phyloP scores from a whole-genome alignment of 1,284 basidiomycete genomes.

The Austroboletus niveus region DNA sequence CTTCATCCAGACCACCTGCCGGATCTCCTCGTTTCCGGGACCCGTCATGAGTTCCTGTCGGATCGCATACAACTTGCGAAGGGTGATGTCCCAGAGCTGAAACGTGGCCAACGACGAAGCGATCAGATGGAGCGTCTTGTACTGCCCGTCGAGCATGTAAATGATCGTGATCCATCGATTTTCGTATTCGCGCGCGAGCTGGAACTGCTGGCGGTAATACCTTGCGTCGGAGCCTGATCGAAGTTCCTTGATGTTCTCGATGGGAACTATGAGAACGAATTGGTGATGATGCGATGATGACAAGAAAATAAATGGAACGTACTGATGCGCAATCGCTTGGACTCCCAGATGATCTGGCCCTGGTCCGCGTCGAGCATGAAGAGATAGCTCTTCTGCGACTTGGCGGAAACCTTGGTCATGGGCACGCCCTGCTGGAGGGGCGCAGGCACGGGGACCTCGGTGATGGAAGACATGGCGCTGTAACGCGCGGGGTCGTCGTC shows the following conservation, averaged over 20 bases:
- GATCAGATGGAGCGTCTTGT: conserved; percentile 92
- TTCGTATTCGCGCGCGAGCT: conserved; percentile 59
- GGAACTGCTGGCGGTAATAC: conserved; percentile 78
- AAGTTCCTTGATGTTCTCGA: conserved; percentile 91
- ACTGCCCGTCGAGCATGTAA: conserved; percentile 73
- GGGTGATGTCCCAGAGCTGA: conserved; percentile 62
- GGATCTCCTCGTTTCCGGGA: conserved; percentile 59
- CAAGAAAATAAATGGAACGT: conserved; percentile 33
- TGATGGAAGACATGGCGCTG: conserved; percentile 20
- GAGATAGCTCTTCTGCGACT: conserved; percentile 73
- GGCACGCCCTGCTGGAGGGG: conserved; percentile 59
- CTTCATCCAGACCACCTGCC: conserved; percentile 77
- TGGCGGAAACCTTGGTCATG: conserved; percentile 89
- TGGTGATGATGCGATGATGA: not conserved
- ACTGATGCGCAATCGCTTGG: conserved; percentile 76
- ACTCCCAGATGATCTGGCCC: conserved; percentile 84
- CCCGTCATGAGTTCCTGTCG: conserved; percentile 69
- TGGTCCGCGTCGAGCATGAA: conserved; percentile 79
- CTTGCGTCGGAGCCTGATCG: conserved; percentile 76
- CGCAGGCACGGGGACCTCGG: conserved; percentile 47
- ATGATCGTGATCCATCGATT: conserved; percentile 77
- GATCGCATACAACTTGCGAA: conserved; percentile 58
- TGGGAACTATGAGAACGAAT: conserved; percentile 58
- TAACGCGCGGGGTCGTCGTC: conserved; percentile 1
- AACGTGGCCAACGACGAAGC: conserved; percentile 73